Evolutionary conservation across 2,329 filamentous ascomycete species (phyloP).

Genomic region (Trichoderma sp.): DNA sequence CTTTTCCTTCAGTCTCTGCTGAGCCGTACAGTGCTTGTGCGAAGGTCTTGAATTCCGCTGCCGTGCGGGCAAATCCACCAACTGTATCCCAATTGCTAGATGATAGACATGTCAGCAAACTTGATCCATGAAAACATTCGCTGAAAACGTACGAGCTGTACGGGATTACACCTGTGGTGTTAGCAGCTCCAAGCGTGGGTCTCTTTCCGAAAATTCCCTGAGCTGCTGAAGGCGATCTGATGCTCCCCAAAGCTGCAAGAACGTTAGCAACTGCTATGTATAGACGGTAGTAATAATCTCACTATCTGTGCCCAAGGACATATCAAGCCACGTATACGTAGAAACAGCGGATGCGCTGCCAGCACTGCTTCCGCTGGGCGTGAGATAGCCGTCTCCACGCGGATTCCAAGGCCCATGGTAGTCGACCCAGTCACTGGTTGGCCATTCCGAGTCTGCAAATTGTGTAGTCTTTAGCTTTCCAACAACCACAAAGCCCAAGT

Average conservation of each 20-base stretch:
- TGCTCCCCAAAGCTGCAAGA: background rate
- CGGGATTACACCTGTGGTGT: background rate
- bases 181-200: background rate
- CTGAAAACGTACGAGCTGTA: background rate
- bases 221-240: background rate
- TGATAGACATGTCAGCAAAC: background rate
- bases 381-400: background rate
- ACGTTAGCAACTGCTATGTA: background rate
- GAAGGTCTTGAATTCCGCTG: background rate
- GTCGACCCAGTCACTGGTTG: background rate
- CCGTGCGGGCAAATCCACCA: background rate
- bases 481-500: background rate
- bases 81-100: background rate
- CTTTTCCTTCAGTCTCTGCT: background rate
- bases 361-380: background rate
- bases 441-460: background rate
- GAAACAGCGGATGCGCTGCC: background rate
- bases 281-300: background rate
- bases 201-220: background rate
- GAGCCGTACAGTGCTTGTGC: background rate
- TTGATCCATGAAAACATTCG: background rate
- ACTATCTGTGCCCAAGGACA: background rate
- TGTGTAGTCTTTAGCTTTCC: background rate
- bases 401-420: background rate
- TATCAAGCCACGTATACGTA: background rate